Percentiles rank a stretch among this genome's conserved stretches.
Conservation (phyloP, 2,329 filamentous ascomycete species). For the Penicillium janthinellum region DNA sequence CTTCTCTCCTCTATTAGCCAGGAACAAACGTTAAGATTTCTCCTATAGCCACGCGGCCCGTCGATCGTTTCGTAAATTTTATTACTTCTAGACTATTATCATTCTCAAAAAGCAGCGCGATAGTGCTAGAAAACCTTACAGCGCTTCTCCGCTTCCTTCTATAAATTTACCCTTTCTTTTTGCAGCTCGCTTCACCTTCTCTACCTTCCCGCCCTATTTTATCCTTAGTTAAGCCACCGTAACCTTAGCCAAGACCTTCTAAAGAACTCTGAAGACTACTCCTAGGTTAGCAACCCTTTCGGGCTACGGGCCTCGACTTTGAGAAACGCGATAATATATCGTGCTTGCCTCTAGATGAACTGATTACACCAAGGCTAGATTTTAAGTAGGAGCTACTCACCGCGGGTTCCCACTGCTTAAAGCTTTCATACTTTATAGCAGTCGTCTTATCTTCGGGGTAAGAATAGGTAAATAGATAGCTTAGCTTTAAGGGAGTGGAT, state of each 20-base stretch:
- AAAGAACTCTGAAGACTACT: constrained; percentile 22
- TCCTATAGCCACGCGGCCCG: too few species aligned
- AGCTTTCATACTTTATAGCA: too few species aligned
- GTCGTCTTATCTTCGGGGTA: too few species aligned
- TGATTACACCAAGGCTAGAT: constrained; percentile 3
- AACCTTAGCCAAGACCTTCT: constrained; percentile 26
- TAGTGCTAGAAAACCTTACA: too few species aligned
- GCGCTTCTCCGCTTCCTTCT: constrained; percentile 5
- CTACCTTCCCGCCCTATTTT: neutral
- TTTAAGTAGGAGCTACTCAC: constrained; percentile 5
- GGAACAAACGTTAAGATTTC: too few species aligned
- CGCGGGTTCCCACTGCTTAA: too few species aligned
- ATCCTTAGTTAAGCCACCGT: constrained; percentile 23
- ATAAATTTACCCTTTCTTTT: neutral
- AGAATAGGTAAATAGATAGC: too few species aligned
- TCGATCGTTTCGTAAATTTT: too few species aligned
- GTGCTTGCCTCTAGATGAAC: neutral
- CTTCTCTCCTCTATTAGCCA: too few species aligned
- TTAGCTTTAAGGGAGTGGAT: neutral
- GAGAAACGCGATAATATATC: constrained; percentile 3
- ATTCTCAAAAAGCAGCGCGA: too few species aligned
- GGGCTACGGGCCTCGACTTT: neutral
- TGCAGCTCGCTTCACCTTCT: too few species aligned
- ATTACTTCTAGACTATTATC: too few species aligned
- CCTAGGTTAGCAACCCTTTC: constrained; percentile 1